A percentile compares a stretch with the other conserved stretches of the same genome.
Conservation (phyloP, 192 early-diverging fungal species). For the Coemansia umbellata region DNA sequence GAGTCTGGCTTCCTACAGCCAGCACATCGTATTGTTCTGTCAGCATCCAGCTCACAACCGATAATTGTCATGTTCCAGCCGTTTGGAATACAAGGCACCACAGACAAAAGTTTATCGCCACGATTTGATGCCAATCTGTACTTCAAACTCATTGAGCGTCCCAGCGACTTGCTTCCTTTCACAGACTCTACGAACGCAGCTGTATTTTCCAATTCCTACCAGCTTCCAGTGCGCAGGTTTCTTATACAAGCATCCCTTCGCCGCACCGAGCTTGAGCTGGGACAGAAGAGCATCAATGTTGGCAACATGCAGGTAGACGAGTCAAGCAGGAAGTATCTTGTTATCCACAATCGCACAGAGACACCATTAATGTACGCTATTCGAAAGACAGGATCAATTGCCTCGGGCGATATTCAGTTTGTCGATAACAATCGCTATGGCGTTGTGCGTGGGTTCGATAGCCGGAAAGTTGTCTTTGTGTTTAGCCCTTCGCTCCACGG, state of each 20-base stretch:
- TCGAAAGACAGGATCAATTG: slow-evolving; percentile 91
- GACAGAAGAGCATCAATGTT: slow-evolving; percentile 97
- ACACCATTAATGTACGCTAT: slow-evolving; percentile 86
- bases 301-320: slow-evolving; percentile 86
- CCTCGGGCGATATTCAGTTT: slow-evolving; percentile 79
- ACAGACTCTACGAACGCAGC: slow-evolving; percentile 55
- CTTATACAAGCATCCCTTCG: slow-evolving; percentile 82
- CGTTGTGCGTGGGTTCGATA: slow-evolving; percentile 84
- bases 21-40: slow-evolving; percentile 35
- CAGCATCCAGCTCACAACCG: slow-evolving; percentile 61
- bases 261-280: slow-evolving; percentile 84
- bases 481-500: slow-evolving; percentile 92
- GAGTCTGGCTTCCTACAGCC: slow-evolving; percentile 67
- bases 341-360: slow-evolving; percentile 89
- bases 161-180: slow-evolving; percentile 74
- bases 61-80: slow-evolving; percentile 76
- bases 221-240: slow-evolving; percentile 80
- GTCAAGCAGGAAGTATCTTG: slow-evolving; percentile 71
- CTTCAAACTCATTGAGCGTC: slow-evolving; percentile 82
- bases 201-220: slow-evolving; percentile 22
- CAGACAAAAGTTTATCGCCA: slow-evolving; percentile 3
- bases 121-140: slow-evolving; percentile 66
- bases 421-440: slow-evolving; percentile 77
- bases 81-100: neutral
- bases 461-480: slow-evolving; percentile 87